These are phyloP conservation scores for Hypoxylon intermedium DNA, from an alignment of 495 filamentous ascomycete genomes.

Conservation along the genomic window DNA sequence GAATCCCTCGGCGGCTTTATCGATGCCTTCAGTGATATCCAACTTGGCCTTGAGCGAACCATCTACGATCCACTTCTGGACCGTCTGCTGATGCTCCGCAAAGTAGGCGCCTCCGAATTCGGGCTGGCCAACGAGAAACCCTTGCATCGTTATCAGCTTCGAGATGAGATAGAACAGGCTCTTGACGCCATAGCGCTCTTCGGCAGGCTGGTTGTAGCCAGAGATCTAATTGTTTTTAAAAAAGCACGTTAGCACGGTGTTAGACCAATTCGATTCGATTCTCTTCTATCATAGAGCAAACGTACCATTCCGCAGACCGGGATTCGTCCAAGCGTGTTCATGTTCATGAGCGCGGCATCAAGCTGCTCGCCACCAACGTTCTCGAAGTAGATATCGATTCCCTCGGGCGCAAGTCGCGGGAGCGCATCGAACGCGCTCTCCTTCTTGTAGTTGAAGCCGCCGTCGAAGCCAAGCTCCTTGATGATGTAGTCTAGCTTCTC, in stretches of 20 bases:
- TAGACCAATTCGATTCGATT: too few relatives aligned
- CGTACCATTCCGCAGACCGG: conserved; percentile 61
- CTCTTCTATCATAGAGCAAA: too few relatives aligned
- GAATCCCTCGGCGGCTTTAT: conserved; percentile 79
- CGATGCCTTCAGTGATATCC: conserved; percentile 78
- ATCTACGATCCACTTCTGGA: conserved; percentile 84
- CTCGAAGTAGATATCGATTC: conserved; percentile 94
- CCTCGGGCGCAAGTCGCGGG: conserved; percentile 75
- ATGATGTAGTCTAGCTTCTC: conserved; percentile 72
- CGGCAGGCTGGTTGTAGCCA: conserved; percentile 71
- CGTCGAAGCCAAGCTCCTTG: conserved; percentile 72
- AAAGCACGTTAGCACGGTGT: conserved; percentile 18
- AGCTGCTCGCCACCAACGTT: conserved; percentile 92
- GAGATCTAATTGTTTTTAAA: too few relatives aligned
- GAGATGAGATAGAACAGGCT: conserved; percentile 63
- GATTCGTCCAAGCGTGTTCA: conserved; percentile 77
- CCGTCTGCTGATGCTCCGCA: conserved; percentile 79
- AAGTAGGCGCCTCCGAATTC: conserved; percentile 74
- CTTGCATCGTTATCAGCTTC: conserved; percentile 64
- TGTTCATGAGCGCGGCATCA: conserved; percentile 71
- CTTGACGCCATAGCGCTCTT: conserved; percentile 70
- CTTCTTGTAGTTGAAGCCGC: conserved; percentile 74
- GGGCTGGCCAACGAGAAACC: conserved; percentile 73
- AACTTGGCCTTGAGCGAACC: conserved; percentile 78
- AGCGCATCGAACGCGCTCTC: conserved; percentile 74